A percentile compares a stretch with the other conserved stretches of the same genome.
phyloP scores from a whole-genome alignment of 164 flowering plant genomes.

The Brasenia schreberi region DNA sequence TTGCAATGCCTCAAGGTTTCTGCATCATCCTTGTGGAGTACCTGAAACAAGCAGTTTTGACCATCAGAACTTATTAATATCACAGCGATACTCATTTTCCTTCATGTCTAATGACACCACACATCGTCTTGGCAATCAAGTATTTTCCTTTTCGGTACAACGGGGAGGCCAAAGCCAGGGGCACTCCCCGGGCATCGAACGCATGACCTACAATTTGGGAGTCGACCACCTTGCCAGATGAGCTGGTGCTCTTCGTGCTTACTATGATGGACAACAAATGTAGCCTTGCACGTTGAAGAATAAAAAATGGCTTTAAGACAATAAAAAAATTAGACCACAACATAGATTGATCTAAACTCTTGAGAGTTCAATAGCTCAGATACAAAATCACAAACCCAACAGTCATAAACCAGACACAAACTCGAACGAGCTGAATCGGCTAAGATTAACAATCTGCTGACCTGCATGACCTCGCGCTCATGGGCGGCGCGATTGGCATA shows the following conservation, averaged over 20 bases:
- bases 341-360: neutral
- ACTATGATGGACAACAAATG: too few species aligned
- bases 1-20: conserved; percentile 67
- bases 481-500: conserved; percentile 54
- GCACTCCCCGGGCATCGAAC: neutral
- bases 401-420: neutral
- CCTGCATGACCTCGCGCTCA: conserved; percentile 92
- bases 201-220: too few species aligned
- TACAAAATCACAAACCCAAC: neutral
- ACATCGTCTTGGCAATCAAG: neutral
- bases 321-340: neutral
- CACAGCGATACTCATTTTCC: neutral
- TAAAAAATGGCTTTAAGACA: too few species aligned
- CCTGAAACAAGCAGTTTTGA: conserved; percentile 19
- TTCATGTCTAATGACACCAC: neutral
- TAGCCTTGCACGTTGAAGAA: too few species aligned
- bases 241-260: too few species aligned
- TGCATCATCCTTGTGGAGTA: conserved; percentile 52
- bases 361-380: neutral
- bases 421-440: too few species aligned
- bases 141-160: neutral
- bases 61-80: neutral
- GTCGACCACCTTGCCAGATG: too few species aligned
- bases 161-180: neutral
- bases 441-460: conserved; percentile 5